phyloP scores from a whole-genome alignment of 345 rosid genomes.

The Nephelium lappaceum region DNA sequence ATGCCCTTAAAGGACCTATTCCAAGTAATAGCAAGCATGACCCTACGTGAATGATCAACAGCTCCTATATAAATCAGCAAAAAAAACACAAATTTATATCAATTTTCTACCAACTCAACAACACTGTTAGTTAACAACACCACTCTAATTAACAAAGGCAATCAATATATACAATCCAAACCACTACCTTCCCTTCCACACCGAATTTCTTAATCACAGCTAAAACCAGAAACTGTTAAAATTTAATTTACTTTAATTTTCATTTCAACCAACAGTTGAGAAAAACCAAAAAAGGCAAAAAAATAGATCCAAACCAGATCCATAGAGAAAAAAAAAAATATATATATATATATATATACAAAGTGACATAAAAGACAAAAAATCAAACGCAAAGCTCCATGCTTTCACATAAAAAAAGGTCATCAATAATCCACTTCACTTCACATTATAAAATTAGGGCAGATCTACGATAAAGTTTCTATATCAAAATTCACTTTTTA shows the following conservation, averaged over 20 bases:
- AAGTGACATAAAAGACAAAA: slow-evolving; percentile 28
- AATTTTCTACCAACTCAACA: background rate
- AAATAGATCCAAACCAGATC: slow-evolving; percentile 30
- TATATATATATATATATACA: no score
- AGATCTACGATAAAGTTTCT: slow-evolving; percentile 26
- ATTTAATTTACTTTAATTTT: background rate
- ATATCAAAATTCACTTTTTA: background rate
- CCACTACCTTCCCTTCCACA: background rate
- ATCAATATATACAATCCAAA: background rate
- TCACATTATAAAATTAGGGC: slow-evolving; percentile 21
- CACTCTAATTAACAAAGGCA: background rate
- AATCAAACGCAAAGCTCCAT: slow-evolving; percentile 29
- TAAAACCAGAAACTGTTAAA: background rate
- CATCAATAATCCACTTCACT: slow-evolving; percentile 21
- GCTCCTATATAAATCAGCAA: slow-evolving; percentile 57
- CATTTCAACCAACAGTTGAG: slow-evolving; percentile 4
- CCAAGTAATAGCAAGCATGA: slow-evolving; percentile 97
- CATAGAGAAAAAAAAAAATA: slow-evolving; percentile 12
- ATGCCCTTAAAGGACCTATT: slow-evolving; percentile 73
- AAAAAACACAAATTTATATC: slow-evolving; percentile 11
- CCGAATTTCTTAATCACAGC: background rate
- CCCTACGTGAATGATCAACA: slow-evolving; percentile 92
- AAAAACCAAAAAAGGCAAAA: slow-evolving; percentile 23
- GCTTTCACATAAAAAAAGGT: slow-evolving; percentile 27
- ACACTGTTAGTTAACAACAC: background rate